Conservation (phyloP, 208 protist genomes). For the Trypanosoma scelopori region DNA sequence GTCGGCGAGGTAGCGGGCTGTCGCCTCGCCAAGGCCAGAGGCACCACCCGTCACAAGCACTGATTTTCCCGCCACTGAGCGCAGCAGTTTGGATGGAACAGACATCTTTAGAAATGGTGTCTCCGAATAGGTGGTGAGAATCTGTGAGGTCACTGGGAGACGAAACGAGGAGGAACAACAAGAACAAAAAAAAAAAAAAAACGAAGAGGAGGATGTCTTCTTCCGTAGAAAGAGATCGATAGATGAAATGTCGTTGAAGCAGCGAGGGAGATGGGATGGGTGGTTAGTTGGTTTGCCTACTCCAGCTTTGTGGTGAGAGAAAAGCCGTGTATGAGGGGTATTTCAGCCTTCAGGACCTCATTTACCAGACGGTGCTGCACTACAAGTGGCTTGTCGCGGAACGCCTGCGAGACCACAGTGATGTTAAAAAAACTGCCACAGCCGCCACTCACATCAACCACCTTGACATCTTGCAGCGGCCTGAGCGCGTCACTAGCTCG, state of each 20-base stretch:
- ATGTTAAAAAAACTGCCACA: slow-evolving; percentile 90
- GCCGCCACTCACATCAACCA: slow-evolving; percentile 74
- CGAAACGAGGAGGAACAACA: not conserved
- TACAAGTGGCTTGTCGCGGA: slow-evolving; percentile 73
- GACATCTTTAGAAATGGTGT: slow-evolving; percentile 7
- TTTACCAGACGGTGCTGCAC: slow-evolving; percentile 89
- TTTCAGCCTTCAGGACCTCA: slow-evolving; percentile 72
- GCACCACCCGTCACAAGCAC: slow-evolving; percentile 50
- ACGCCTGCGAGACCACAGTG: slow-evolving; percentile 65
- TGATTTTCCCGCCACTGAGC: slow-evolving; percentile 33
- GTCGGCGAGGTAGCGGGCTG: slow-evolving; percentile 35
- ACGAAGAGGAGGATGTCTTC: not conserved
- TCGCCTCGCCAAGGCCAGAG: slow-evolving; percentile 49
- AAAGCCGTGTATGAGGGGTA: slow-evolving; percentile 85
- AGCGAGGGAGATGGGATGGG: not conserved
- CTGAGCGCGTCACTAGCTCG: slow-evolving; percentile 43
- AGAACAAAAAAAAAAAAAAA: slow-evolving; percentile 12
- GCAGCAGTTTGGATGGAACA: slow-evolving; percentile 17
- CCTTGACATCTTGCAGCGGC: slow-evolving; percentile 53
- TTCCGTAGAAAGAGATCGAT: slow-evolving; percentile 3
- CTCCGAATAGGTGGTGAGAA: not conserved
- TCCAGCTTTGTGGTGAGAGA: slow-evolving; percentile 64
- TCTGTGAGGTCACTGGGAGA: no score
- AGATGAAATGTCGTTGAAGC: not conserved
- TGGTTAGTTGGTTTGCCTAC: slow-evolving; percentile 6